Percentiles rank a stretch among this genome's conserved stretches.
phyloP scores from a whole-genome alignment of 176 grass and related monocot genomes.

The Poa pratensis region DNA sequence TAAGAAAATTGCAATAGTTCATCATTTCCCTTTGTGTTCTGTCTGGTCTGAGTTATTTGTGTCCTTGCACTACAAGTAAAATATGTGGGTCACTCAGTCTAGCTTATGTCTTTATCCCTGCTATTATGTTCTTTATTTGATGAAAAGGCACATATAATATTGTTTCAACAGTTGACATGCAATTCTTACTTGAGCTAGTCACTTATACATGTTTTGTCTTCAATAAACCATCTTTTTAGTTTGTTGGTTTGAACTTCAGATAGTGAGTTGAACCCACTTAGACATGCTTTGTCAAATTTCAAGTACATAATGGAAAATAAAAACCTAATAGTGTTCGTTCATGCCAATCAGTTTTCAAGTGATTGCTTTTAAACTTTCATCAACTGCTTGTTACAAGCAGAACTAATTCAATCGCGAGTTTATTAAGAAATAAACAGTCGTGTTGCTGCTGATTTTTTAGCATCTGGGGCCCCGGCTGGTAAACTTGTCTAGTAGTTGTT shows the following conservation, averaged over 20 bases:
- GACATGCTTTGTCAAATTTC: background rate
- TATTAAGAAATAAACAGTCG: slow-evolving; percentile 28
- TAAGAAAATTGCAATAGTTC: background rate
- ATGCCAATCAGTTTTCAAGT: background rate
- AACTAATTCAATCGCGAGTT: slow-evolving; percentile 6
- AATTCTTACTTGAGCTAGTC: background rate
- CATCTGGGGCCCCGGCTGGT: background rate
- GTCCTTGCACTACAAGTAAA: background rate
- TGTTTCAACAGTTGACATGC: background rate
- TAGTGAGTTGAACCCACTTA: background rate
- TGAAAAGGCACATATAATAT: background rate
- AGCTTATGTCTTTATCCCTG: background rate
- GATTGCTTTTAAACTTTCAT: slow-evolving; percentile 19
- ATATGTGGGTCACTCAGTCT: background rate
- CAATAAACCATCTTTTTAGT: background rate
- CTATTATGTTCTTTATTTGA: background rate
- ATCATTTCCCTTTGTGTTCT: background rate
- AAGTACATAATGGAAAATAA: background rate
- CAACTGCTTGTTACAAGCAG: slow-evolving; percentile 19
- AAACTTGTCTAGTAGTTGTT: slow-evolving; percentile 24
- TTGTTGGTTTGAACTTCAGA: background rate
- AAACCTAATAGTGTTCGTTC: background rate
- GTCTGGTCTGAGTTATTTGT: background rate
- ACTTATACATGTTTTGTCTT: background rate
- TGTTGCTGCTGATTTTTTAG: background rate